Base-by-base conservation (phyloP, 139 green algal species). In the Monoraphidium neglectum region DNA sequence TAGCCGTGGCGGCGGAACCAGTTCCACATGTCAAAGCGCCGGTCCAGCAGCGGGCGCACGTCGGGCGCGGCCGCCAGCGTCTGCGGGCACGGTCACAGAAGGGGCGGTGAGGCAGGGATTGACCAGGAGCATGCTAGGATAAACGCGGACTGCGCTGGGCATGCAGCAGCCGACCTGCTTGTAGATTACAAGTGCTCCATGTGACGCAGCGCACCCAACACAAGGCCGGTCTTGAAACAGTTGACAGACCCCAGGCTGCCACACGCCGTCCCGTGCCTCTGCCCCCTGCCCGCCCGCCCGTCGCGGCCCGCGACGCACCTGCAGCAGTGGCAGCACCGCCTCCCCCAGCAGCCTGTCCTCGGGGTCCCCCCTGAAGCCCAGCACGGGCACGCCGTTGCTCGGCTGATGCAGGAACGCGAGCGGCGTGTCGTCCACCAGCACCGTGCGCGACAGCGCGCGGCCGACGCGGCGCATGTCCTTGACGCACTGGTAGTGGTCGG, bases 391-490 rank as follows among this genome's bases (percentile, higher is more conserved):
- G 67, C 92, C 92, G 68, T 97, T 94, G 83, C 91, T 82, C 6
- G 94, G 94, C 84, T 98, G 92, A 33, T 88, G 78, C 69, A 93
- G 83, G 76, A 97, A 97, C 33, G 93, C 91, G 60, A 98, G 83
- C 5, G 94, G 92, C 4, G 91, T 98, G 86, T 98, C 94, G 79
- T 98, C 94, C 76, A 98, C 86, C 67, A 98, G 85, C 67, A 98
- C 85, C 23, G 88, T 94, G 56, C 88, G 86, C 30, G 40, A 59
- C 36, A 93, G 80, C n/a, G 87, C 74, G 16, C 89, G 82, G 0
- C 88, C 91, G 70, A 96, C 82, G 21, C 73, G 71, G 5, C 62
- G 80, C 79, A 98, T 86, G 78, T 98, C 93, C 84, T 98, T 98
- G 67, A 98, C 84, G 82, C 92, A 97, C 72, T 93, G 89, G 85